phyloP scores from a whole-genome alignment of 2,329 filamentous ascomycete species.

The Ceratocystis colombiana region DNA sequence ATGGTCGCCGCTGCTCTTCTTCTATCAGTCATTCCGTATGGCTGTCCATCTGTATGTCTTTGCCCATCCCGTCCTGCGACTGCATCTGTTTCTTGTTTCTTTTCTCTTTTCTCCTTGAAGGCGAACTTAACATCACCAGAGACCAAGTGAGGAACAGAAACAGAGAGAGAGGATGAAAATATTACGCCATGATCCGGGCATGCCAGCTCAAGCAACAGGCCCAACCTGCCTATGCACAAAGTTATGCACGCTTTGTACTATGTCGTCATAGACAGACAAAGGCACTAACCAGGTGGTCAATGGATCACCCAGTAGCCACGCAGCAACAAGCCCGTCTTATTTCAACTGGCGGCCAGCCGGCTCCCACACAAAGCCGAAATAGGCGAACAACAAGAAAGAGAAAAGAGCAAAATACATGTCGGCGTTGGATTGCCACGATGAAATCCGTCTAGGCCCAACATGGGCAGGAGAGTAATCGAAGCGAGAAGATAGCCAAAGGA shows the following conservation, averaged over 20 bases:
- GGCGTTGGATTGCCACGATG: constrained; percentile 1
- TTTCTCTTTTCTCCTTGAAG: constrained; percentile 10
- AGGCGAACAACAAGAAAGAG: neutral
- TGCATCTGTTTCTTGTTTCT: constrained; percentile 2
- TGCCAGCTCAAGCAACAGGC: too few species aligned
- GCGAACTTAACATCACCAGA: too few species aligned
- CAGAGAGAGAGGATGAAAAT: neutral
- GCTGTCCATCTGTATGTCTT: neutral
- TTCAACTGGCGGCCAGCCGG: neutral
- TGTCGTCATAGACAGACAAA: neutral
- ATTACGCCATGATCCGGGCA: neutral
- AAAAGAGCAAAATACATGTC: neutral
- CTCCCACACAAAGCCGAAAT: constrained; percentile 6
- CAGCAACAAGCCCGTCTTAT: constrained; percentile 2
- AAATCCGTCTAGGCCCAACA: constrained; percentile 12
- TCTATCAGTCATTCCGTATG: too few species aligned
- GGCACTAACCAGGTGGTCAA: neutral
- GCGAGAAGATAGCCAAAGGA: neutral
- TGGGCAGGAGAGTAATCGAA: neutral
- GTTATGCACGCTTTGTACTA: neutral
- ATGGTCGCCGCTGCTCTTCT: too few species aligned
- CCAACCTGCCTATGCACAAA: neutral
- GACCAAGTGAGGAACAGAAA: too few species aligned
- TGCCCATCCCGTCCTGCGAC: neutral
- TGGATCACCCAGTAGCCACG: too few species aligned